Evolutionary conservation across 805 yeast species (phyloP), one percentile per base, ranked within the genome.

Genomic region (Grigorovia transvaalensis): DNA sequence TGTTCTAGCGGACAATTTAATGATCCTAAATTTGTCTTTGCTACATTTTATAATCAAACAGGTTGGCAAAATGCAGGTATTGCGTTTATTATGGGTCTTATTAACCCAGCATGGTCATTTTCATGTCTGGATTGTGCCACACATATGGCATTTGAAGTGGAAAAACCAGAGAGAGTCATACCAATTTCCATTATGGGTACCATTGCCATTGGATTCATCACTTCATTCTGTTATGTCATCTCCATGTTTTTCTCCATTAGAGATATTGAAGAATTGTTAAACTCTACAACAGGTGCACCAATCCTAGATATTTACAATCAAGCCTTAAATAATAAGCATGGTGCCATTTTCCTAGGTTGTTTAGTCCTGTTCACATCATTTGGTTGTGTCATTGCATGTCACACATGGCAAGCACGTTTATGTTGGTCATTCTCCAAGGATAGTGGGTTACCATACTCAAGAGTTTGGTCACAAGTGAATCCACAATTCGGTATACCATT

Each of bases 371-470:
- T 77, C 46, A 78, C 85, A 9, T 82, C 84, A 12, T 68, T 79
- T 54, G 84, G 84, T 50, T 79, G 85, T 66, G 78, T 77, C 55
- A 78, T 81, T 61, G 77, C 84, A 7, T 78, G 82, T 35, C 85
- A 81, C 57, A 81, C 87, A 4, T 82, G 87, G 85, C 85, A 80
- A 59, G 81, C 86, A 42, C 73, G 89, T 59, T 70, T 81, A 54
- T 75, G 84, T 55, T 84, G 87, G 85, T 81, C 88, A 2, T 82
- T 83, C 61, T 74, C 88, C 6, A 75, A 88, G 68, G 88, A 84
- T 64, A 75, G 78, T 48, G 89, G 87, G 27, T 69, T 84, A 52
- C 85, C 85, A 29, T 78, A 74, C 41, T 79, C 84, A 8, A 69
- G 66, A 44, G 73, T 69, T 47, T 78, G 84, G 80, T 63, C 80